Evolutionary conservation across 2,329 filamentous ascomycete species (phyloP), one percentile per base, ranked within the genome.

Genomic region (Xylaria arbuscula): DNA sequence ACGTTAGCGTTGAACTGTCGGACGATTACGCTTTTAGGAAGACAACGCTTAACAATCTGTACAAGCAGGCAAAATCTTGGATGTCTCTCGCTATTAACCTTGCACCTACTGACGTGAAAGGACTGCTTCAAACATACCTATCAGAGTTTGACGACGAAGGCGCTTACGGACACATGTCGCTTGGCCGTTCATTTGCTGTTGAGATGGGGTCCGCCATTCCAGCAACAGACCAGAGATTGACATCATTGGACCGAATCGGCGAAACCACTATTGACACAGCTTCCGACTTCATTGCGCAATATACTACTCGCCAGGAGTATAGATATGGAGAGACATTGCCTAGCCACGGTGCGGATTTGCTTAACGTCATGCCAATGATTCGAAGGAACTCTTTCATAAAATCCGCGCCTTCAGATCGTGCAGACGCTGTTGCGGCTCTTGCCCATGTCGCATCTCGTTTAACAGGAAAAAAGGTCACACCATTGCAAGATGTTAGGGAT

Each of bases 291-390:
- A 89, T 99, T 77, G 94, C 96, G 1, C 95, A 99, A 77, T 99
- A 99, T 78, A 98, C 95, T 3, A 97, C 94, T 32, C 92, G 96
- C 45, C 97, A 99, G 78, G 94, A 97, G 77, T 99, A 99, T 79
- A 90, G 94, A 65, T 95, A 95, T 76, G 89, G 93, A 11, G 93
- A 97, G 77, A 87, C 89, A 2, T 82, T 92, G 45, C 89, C 90
- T 1, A 90, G 92, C 67, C 88, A 90, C 69, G 89, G 90, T 67
- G 84, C 86, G 67, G 89, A 92, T 76, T 87, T 91, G 82, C 81
- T 91, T 59, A 86, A 85, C 54, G 86, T 87, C 66, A 87, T 89
- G 84, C 85, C 85, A 17, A 77, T 86, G 58, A 85, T 86, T 70
- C 83, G 84, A 57, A 82, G 84, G 71, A 75, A 85, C 62, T 86